phyloP scores from a whole-genome alignment of 2,329 filamentous ascomycete genomes.

The Rutstroemia sydowiana region DNA sequence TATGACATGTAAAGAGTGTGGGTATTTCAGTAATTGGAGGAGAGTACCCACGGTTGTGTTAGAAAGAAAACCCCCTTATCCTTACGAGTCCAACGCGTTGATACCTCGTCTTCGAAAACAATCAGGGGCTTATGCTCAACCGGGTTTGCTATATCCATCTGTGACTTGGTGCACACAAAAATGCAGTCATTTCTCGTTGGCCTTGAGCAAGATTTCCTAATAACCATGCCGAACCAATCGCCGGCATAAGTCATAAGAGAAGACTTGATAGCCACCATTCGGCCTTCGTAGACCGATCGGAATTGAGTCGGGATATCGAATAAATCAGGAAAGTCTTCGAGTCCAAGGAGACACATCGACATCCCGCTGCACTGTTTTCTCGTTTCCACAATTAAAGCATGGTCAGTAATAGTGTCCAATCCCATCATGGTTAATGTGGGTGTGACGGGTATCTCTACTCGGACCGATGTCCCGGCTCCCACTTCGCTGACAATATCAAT shows the following conservation, averaged over 20 bases:
- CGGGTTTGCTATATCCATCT: conserved; percentile 4
- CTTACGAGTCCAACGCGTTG: not conserved
- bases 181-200: conserved; percentile 7
- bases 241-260: conserved; percentile 13
- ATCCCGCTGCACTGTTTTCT: conserved; percentile 11
- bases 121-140: conserved; percentile 13
- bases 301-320: conserved; percentile 12
- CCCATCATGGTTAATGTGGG: not conserved
- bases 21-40: not conserved
- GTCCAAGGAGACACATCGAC: conserved; percentile 17
- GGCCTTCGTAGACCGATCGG: conserved; percentile 8
- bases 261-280: conserved; percentile 13
- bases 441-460: conserved; percentile 36
- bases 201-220: conserved; percentile 10
- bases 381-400: conserved; percentile 10
- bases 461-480: conserved; percentile 46
- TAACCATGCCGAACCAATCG: conserved; percentile 20
- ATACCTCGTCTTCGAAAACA: conserved; percentile 16
- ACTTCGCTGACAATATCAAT: conserved; percentile 50
- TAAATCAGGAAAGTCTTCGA: conserved; percentile 14
- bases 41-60: conserved; percentile 17
- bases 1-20: not conserved
- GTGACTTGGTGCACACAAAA: conserved; percentile 14
- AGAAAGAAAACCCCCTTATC: conserved; percentile 13
- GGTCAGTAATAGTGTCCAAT: not conserved